Base-by-base conservation (phyloP, 164 flowering plant genomes). In the Annona squamosa region DNA sequence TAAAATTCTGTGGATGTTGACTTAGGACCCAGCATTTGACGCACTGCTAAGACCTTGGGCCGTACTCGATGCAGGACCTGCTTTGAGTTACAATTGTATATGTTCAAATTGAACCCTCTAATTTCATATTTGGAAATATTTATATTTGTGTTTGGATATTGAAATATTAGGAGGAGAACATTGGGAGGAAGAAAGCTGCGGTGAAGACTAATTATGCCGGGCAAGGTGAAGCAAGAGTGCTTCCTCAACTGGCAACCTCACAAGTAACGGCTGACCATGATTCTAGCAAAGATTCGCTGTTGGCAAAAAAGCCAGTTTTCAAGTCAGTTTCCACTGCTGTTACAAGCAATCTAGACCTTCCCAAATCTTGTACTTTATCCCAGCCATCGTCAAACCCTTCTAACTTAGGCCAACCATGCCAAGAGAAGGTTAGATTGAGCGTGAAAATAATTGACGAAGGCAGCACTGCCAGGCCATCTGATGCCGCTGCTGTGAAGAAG, bases 101-200 rank as follows among this genome's bases (percentile, higher is more conserved):
- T 26, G 37, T 26, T 26, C 37, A 26, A 26, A 5, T 48, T 48
- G 3, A 0, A 0, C 57, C 17, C 59, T 16, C 13, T 52, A 2
- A 52, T 52, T 52, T 48, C 57, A 48, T 48, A 48, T 48, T 48
- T 48, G 12, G 57, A 48, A 48, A 12, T 26, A 26, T 12, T 48
- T 52, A 52, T 16, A 52, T 52, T 16, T 52, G 59, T 16, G 9
- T 56, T 5, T 57, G 9, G 9, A 56, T 3, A n/a, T 59, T 67
- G 12, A 19, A 12, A 10, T 52, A 67, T 18, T 74, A 77, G 79
- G 66, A 70, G 13, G 79, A 73, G 72, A 77, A 73, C 70, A 65
- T 73, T 46, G 70, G 17, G 79, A 70, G 76, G 70, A 77, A 66
- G 52, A 77, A 67, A 68, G 42, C 71, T 65, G 57, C 74, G 16